phyloP scores from a whole-genome alignment of 805 yeast genomes.

The Metschnikowia shivogae region DNA sequence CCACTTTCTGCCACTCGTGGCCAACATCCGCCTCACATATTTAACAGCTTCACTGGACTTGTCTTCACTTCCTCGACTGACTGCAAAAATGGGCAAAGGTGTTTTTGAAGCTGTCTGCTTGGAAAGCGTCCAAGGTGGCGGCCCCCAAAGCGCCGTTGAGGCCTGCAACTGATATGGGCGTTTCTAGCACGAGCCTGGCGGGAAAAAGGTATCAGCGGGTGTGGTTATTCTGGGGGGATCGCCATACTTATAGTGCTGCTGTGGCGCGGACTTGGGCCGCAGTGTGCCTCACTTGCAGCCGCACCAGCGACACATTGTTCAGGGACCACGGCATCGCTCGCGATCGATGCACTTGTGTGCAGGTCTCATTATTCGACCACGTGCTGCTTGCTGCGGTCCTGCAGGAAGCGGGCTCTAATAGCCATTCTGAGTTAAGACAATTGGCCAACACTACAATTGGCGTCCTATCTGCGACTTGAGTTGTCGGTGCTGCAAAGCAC shows the following conservation, averaged over 20 bases:
- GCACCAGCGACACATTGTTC: not conserved
- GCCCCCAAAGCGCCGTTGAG: constrained; percentile 49
- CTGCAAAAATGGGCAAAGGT: constrained; percentile 42
- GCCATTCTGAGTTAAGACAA: too few relatives aligned
- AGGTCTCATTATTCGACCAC: too few relatives aligned
- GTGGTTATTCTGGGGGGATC: too few relatives aligned
- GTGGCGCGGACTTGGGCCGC: not conserved
- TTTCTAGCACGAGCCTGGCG: not conserved
- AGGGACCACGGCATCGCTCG: too few relatives aligned
- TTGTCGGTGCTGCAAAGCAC: too few relatives aligned
- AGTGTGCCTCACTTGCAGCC: not conserved
- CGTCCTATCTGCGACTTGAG: too few relatives aligned
- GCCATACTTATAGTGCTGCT: not conserved
- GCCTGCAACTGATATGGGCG: constrained; percentile 46
- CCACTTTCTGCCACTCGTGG: constrained; percentile 18
- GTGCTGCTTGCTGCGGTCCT: too few relatives aligned
- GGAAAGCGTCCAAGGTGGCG: constrained; percentile 43
- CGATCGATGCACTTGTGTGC: too few relatives aligned
- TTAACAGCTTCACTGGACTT: constrained; percentile 33
- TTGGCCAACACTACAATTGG: too few relatives aligned
- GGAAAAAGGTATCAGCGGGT: too few relatives aligned
- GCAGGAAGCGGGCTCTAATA: too few relatives aligned
- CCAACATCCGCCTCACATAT: constrained; percentile 35
- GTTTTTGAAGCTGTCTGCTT: constrained; percentile 37
- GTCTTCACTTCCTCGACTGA: constrained; percentile 43